phyloP scores from a whole-genome alignment of 2,329 filamentous ascomycete species.

The Trichoderma sp. region DNA sequence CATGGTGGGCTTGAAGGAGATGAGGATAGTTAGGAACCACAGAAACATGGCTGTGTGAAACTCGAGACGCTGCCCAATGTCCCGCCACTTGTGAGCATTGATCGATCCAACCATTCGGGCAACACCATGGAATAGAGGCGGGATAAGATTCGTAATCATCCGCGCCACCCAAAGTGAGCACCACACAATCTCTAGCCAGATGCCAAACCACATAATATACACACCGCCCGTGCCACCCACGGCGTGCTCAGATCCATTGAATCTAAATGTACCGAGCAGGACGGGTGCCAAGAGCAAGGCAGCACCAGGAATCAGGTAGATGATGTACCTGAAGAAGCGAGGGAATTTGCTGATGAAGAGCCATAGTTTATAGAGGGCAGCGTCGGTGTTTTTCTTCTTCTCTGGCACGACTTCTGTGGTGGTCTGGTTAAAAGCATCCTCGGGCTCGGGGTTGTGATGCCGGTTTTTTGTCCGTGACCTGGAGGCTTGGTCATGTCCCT shows the following conservation, averaged over 20 bases:
- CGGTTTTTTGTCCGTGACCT: conserved; percentile 30
- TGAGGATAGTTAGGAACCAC: conserved; percentile 83
- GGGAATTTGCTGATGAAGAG: conserved; percentile 47
- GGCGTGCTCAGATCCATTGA: conserved; percentile 40
- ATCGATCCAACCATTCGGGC: conserved; percentile 76
- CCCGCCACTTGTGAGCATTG: conserved; percentile 88
- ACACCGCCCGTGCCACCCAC: conserved; percentile 70
- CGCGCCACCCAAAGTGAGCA: conserved; percentile 78
- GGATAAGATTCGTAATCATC: conserved; percentile 51
- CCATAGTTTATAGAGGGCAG: conserved; percentile 41
- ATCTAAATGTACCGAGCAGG: conserved; percentile 42
- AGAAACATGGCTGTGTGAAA: conserved; percentile 83
- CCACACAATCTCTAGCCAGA: conserved; percentile 95
- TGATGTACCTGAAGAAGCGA: conserved; percentile 46
- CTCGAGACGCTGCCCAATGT: conserved; percentile 81
- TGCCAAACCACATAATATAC: conserved; percentile 81
- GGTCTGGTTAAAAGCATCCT: conserved; percentile 46
- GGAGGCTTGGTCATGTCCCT: conserved; percentile 35
- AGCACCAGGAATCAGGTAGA: conserved; percentile 48
- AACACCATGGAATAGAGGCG: conserved; percentile 45
- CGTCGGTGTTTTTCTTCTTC: conserved; percentile 34
- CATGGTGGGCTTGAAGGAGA: conserved; percentile 83
- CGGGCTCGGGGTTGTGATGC: conserved; percentile 36
- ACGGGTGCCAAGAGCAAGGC: conserved; percentile 46
- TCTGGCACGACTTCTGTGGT: conserved; percentile 27